Base-by-base conservation (phyloP, 169 alveolate species). In the Blepharisma undulans region DNA sequence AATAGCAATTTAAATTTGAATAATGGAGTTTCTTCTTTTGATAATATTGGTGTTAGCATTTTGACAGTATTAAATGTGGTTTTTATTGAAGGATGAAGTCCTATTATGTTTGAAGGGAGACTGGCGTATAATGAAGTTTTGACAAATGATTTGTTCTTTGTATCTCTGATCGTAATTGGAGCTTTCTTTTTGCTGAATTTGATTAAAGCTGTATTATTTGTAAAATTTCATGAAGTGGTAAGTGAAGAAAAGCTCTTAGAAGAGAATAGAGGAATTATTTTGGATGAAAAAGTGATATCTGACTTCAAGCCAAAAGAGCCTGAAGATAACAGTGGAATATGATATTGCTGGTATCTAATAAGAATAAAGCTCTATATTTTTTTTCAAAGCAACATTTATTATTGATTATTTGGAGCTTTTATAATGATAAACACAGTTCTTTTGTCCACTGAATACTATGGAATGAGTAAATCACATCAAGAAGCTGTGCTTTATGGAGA, bases 61-160 rank as follows among this genome's bases (percentile, higher is more conserved):
- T 81, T 94, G 33, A 82, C 95, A 2, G 92, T 94, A 4, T 94
- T 93, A 77, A 86, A 87, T 34, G 94, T 77, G 32, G 89, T 94
- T 34, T 92, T 96, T n/a, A 81, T 95, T 29, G 96, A 92, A 79
- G 97, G 97, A 0, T 95, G 97, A 96, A 91, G 95, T 32, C 85
- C 82, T 4, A 81, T 90, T 19, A 95, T 95, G 97, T 94, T 91
- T 34, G 90, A 66, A 86, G 76, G 89, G 27, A 71, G 88, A 88
- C 93, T 91, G 60, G 72, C 96, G 1, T 76, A 84, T 27, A 93
- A 87, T 4, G 59, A 21, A 5, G n/a, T 88, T 16, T 34, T 36
- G 22, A n/a, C 25, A 7, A 87, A 92, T 30, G 92, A 48, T 59
- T 25, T 93, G 1, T 93, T 22, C 90, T 94, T 93, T 72, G 85